A percentile compares a stretch with the other conserved stretches of the same genome.
Evolutionary conservation across 2,329 filamentous ascomycete genomes (phyloP).

Genomic region (Xylaria sp.): DNA sequence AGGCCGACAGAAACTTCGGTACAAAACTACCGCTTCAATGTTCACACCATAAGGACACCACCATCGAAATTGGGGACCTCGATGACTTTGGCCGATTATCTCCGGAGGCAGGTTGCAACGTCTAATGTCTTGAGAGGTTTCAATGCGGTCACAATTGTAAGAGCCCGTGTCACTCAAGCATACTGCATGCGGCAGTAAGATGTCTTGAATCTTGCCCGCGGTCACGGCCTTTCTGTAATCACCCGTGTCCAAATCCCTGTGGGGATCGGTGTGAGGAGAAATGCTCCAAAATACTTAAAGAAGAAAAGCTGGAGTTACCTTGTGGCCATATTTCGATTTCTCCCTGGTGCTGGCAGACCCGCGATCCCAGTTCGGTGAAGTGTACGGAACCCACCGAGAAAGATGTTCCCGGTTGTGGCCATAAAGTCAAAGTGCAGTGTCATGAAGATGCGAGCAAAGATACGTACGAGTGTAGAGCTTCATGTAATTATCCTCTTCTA

Average conservation of each 20-base stretch:
- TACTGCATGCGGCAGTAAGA: constrained; percentile 52
- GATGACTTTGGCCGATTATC: constrained; percentile 62
- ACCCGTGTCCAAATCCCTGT: constrained; percentile 51
- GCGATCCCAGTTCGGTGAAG: constrained; percentile 51
- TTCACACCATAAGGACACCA: constrained; percentile 57
- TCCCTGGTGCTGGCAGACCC: constrained; percentile 48
- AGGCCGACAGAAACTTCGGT: constrained; percentile 51
- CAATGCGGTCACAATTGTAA: constrained; percentile 55
- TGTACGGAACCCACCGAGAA: constrained; percentile 58
- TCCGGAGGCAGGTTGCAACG: constrained; percentile 67
- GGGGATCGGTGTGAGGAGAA: constrained; percentile 48
- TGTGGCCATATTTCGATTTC: constrained; percentile 50
- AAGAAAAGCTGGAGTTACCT: constrained; percentile 40
- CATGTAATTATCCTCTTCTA: constrained; percentile 51
- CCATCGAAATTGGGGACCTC: constrained; percentile 56
- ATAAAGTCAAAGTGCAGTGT: constrained; percentile 59
- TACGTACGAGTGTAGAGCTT: constrained; percentile 52
- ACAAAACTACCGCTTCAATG: constrained; percentile 38
- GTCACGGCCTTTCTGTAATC: constrained; percentile 49
- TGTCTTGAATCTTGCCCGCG: constrained; percentile 54
- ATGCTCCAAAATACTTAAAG: constrained; percentile 44
- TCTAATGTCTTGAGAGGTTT: constrained; percentile 56
- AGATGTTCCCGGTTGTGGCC: constrained; percentile 61
- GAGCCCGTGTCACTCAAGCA: constrained; percentile 53
- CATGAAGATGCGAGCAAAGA: constrained; percentile 48